Percentiles rank a stretch among this genome's conserved stretches.
Conservation (phyloP, 352 stramenopile genomes). For the Pythium sukuiense region DNA sequence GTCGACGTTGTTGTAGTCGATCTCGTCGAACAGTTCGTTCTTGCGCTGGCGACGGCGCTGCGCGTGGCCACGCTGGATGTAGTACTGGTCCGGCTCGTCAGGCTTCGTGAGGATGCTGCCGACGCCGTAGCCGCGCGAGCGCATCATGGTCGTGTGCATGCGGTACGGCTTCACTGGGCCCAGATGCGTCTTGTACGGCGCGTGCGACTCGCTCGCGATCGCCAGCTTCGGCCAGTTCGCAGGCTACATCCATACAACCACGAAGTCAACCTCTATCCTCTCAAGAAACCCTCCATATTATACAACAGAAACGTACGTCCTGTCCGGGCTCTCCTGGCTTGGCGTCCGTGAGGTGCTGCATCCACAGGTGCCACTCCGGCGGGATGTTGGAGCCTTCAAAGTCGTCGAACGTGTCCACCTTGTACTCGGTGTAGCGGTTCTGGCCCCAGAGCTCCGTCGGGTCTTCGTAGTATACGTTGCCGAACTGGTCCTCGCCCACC, state of each 20-base stretch:
- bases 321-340: conserved; percentile 56
- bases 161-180: conserved; percentile 64
- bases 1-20: conserved; percentile 86
- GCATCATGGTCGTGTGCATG: conserved; percentile 77
- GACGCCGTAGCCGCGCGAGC: conserved; percentile 78
- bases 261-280: not conserved
- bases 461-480: conserved; percentile 89
- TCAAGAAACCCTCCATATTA: no score
- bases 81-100: conserved; percentile 79
- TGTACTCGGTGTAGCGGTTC: conserved; percentile 85
- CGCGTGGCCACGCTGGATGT: conserved; percentile 76
- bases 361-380: conserved; percentile 85
- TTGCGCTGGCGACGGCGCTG: conserved; percentile 68
- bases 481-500: conserved; percentile 81
- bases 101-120: conserved; percentile 61
- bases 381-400: conserved; percentile 78
- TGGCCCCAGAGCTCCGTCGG: conserved; percentile 69
- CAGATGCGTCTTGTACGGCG: conserved; percentile 71
- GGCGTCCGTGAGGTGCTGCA: conserved; percentile 80
- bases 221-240: conserved; percentile 69
- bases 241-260: conserved; percentile 33
- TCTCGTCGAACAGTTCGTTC: conserved; percentile 60
- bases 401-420: conserved; percentile 77
- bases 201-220: conserved; percentile 55
- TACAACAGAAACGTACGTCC: conserved; percentile 38